Conservation (phyloP, 23 red algal species). For the Chondrus crispus region DNA sequence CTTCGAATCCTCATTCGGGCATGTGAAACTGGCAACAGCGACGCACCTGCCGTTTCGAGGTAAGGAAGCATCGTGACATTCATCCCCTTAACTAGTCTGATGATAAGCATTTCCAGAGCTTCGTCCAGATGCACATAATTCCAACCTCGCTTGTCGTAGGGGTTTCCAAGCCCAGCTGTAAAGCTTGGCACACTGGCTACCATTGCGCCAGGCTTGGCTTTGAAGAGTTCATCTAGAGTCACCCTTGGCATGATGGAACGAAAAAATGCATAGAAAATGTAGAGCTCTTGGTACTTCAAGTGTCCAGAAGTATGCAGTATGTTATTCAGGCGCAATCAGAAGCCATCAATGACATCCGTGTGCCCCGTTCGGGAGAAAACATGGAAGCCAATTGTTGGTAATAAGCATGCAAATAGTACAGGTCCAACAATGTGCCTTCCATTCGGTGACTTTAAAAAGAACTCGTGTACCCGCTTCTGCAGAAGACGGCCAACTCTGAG, state of each 20-base stretch:
- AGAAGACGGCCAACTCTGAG: not conserved
- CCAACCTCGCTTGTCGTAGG: not conserved
- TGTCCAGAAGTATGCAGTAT: not conserved
- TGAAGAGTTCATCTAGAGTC: not conserved
- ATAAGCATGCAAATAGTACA: not conserved
- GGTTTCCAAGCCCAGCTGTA: not conserved
- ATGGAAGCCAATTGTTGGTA: not conserved
- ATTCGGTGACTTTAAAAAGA: not conserved
- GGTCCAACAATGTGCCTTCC: not conserved
- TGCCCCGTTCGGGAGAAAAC: constrained; percentile 7
- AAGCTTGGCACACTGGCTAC: not conserved
- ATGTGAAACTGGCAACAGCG: not conserved
- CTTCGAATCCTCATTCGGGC: not conserved
- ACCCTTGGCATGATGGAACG: not conserved
- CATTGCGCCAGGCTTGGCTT: not conserved
- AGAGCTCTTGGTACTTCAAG: constrained; percentile 10
- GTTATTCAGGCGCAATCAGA: constrained; percentile 4
- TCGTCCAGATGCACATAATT: constrained; percentile 14
- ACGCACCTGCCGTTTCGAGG: not conserved
- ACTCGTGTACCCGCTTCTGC: not conserved
- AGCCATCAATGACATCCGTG: not conserved
- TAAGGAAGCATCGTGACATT: not conserved
- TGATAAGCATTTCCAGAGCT: constrained; percentile 1
- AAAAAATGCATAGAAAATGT: not conserved
- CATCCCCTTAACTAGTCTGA: not conserved